Evolutionary conservation across 768 basidiomycete genomes (phyloP), one percentile per base, ranked within the genome.

Genomic region (Hericium alpestre): DNA sequence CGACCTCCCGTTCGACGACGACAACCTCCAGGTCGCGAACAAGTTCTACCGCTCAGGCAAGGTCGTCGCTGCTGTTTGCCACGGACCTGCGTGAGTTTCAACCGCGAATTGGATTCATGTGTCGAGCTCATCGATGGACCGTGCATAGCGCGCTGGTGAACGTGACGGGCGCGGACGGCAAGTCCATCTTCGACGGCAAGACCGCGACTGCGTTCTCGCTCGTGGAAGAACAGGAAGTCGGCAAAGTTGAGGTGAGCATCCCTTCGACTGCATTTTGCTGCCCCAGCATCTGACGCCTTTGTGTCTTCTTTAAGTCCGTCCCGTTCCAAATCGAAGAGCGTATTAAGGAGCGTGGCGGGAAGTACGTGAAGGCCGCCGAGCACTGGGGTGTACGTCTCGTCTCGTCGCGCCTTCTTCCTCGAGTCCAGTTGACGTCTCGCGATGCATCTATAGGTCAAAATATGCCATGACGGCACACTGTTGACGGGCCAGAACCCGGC

Each of bases 401-500:
- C 46, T 53, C n/a, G 12, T 49, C 23, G 43, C 20, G 9, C 11
- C 38, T 38, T 25, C 25, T 2, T 25, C 25, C 15, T 3, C 16
- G 11, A 12, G 11, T 15, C 9, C 16, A 11, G 2, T 57, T 39
- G 18, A 22, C 18, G 25, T 25, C 25, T 25, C 3, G 25, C 3
- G 25, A 37, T 13, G 22, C 13, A n/a, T 27, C 23, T 43, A 18
- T 46, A 70, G 63, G 56, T 66, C 41, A 76, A 82, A 60, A 79
- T 85, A 22, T 76, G 81, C 13, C 75, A 78, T 8, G 79, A 81
- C 62, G 82, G 81, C 12, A 74, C 77, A 15, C 71, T 87, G 37
- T 74, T 81, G 62, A 85, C 86, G 20, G 88, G 87, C 8, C 87
- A 87, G 67, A 90, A 90, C 69, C 87, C 86, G 3, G 81, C 78